These are phyloP conservation scores for Camillea tinctor DNA, from an alignment of 2,329 filamentous ascomycete genomes.

Conservation along the genomic window DNA sequence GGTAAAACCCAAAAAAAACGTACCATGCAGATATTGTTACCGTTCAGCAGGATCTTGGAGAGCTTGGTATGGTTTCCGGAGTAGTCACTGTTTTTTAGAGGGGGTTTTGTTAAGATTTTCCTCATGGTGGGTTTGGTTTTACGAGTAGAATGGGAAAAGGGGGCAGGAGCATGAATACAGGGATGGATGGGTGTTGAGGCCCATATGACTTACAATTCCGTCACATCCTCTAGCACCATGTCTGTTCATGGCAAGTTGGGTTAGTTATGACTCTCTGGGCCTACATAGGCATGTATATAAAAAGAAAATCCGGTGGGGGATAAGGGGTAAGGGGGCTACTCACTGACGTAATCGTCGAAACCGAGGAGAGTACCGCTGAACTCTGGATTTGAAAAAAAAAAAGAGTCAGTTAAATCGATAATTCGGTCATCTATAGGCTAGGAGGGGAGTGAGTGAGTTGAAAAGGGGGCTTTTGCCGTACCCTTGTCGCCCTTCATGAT, in stretches of 20 bases:
- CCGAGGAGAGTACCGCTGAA: slow-evolving; percentile 93
- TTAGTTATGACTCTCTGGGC: neutral
- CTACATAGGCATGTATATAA: too few relatives aligned
- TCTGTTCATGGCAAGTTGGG: too few relatives aligned
- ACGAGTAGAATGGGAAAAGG: too few relatives aligned
- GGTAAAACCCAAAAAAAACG: slow-evolving; percentile 20
- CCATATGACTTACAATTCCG: slow-evolving; percentile 69
- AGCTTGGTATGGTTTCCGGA: slow-evolving; percentile 84
- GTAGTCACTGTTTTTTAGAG: slow-evolving; percentile 67
- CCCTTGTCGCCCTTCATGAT: slow-evolving; percentile 99
- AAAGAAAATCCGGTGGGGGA: too few relatives aligned
- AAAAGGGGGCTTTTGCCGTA: slow-evolving; percentile 37
- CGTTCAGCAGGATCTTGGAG: slow-evolving; percentile 91
- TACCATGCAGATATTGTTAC: slow-evolving; percentile 99
- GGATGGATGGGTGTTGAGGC: too few relatives aligned
- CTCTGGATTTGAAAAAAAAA: too few relatives aligned
- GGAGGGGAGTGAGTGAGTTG: neutral
- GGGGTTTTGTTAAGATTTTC: too few relatives aligned
- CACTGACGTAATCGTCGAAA: slow-evolving; percentile 99
- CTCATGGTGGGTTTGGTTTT: too few relatives aligned
- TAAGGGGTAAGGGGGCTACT: slow-evolving; percentile 46
- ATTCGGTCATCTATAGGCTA: neutral
- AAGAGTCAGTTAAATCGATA: too few relatives aligned
- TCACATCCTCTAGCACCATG: slow-evolving; percentile 97
- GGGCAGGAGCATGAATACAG: too few relatives aligned